A percentile compares a stretch with the other conserved stretches of the same genome.
Conservation (phyloP, 1,284 basidiomycete species). For the Tilletia setariae region DNA sequence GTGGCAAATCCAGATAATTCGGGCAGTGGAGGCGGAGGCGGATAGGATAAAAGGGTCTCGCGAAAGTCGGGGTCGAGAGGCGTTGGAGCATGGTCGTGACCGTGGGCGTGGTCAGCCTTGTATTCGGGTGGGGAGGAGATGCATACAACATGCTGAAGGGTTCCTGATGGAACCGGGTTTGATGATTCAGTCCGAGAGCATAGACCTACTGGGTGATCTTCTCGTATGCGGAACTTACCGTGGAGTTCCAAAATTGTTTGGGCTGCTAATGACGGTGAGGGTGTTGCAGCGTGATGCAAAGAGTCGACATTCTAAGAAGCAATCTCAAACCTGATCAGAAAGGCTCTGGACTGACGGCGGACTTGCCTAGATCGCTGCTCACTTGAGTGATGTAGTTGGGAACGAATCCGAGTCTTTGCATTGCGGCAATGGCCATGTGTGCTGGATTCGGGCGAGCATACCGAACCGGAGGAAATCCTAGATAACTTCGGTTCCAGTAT, state of each 20-base stretch:
- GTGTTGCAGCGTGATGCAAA: slow-evolving; percentile 48
- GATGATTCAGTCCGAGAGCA: too few species aligned
- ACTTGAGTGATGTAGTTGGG: slow-evolving; percentile 45
- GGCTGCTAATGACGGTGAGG: slow-evolving; percentile 31
- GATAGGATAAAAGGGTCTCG: neutral
- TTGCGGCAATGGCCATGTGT: slow-evolving; percentile 48
- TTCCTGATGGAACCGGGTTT: slow-evolving; percentile 2
- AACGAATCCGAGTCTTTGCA: slow-evolving; percentile 44
- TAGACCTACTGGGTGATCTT: too few species aligned
- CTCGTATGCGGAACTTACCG: slow-evolving; percentile 30
- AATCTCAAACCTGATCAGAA: too few species aligned
- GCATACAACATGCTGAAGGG: slow-evolving; percentile 30
- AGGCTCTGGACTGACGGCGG: neutral
- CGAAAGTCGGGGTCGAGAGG: neutral
- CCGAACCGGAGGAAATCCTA: slow-evolving; percentile 48
- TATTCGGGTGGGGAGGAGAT: slow-evolving; percentile 20
- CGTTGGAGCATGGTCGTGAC: neutral
- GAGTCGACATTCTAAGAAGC: slow-evolving; percentile 48
- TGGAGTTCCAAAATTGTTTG: slow-evolving; percentile 51
- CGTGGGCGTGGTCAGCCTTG: neutral
- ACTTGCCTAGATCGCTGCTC: neutral
- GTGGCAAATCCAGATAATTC: neutral
- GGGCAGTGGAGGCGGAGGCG: neutral
- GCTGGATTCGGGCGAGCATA: slow-evolving; percentile 46
- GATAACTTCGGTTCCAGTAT: slow-evolving; percentile 52